A percentile compares a stretch with the other conserved stretches of the same genome.
Evolutionary conservation across 148 eudicot genomes (phyloP).

Genomic region (Polygonum aviculare): DNA sequence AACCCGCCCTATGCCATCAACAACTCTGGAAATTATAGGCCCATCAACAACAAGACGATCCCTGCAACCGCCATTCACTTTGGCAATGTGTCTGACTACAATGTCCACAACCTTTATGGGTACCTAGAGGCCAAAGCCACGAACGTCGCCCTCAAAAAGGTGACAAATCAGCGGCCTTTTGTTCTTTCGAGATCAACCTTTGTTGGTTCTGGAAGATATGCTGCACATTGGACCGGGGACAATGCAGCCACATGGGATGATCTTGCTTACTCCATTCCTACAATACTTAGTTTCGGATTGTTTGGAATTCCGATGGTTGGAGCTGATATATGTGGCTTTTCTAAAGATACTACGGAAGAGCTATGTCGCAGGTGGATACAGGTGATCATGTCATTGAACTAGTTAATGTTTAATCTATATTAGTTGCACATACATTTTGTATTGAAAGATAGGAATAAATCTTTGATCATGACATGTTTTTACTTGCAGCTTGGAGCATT

Average conservation of each 20-base stretch:
- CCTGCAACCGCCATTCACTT: conserved; percentile 38
- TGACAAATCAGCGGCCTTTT: conserved; percentile 37
- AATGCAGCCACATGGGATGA: conserved; percentile 47
- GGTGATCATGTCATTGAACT: neutral
- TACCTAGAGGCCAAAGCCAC: conserved; percentile 44
- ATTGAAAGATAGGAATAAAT: neutral
- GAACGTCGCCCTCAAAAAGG: conserved; percentile 23
- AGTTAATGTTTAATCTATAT: neutral
- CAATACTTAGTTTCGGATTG: conserved; percentile 33
- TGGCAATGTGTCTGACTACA: conserved; percentile 31
- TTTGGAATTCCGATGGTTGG: conserved; percentile 57
- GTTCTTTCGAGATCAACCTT: conserved; percentile 41
- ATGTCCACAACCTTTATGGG: conserved; percentile 49
- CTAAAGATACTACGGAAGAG: conserved; percentile 34
- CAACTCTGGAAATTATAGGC: conserved; percentile 19
- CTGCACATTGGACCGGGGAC: conserved; percentile 65
- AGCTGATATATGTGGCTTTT: conserved; percentile 50
- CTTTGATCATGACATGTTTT: neutral
- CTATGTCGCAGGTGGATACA: conserved; percentile 53
- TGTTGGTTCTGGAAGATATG: conserved; percentile 44
- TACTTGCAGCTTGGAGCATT: conserved; percentile 42
- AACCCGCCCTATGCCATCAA: conserved; percentile 51
- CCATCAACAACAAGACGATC: conserved; percentile 31
- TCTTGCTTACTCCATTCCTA: conserved; percentile 31
- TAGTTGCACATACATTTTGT: neutral